A percentile compares a stretch with the other conserved stretches of the same genome.
These are phyloP conservation scores for Aureobasidium sp. DNA, from an alignment of 2,329 filamentous ascomycete species.

Conservation along the genomic window DNA sequence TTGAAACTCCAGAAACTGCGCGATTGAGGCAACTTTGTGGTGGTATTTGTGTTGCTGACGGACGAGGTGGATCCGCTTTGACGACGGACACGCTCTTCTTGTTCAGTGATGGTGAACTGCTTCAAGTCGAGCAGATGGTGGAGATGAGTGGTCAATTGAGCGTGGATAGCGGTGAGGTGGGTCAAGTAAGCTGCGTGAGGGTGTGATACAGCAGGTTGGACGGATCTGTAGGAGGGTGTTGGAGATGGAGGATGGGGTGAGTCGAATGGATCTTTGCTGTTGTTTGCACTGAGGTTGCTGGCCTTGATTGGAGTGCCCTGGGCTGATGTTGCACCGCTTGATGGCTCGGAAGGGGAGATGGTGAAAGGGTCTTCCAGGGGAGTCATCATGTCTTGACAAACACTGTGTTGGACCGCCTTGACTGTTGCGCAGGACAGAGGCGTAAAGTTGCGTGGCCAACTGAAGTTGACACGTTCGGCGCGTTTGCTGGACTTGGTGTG, in stretches of 20 bases:
- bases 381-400: not conserved
- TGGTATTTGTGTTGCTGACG: not conserved
- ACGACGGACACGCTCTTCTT: slow-evolving; percentile 14
- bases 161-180: slow-evolving; percentile 22
- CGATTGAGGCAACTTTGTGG: slow-evolving; percentile 7
- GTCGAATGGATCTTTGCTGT: not conserved
- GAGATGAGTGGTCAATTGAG: slow-evolving; percentile 28
- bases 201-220: slow-evolving; percentile 11
- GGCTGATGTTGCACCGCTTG: not conserved
- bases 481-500: not conserved
- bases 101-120: slow-evolving; percentile 13
- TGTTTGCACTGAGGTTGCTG: not conserved
- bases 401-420: not conserved
- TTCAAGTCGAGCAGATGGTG: slow-evolving; percentile 23
- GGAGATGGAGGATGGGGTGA: not conserved
- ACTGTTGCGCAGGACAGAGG: not conserved
- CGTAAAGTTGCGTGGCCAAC: slow-evolving; percentile 1
- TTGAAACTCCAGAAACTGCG: slow-evolving; percentile 19
- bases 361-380: not conserved
- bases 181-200: not conserved
- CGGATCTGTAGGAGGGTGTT: not conserved
- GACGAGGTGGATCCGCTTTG: not conserved
- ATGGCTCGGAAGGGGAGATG: not conserved
- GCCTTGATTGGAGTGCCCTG: not conserved
- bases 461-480: not conserved